phyloP scores from a whole-genome alignment of 78 protist species.

The Diacronema lutheri region DNA sequence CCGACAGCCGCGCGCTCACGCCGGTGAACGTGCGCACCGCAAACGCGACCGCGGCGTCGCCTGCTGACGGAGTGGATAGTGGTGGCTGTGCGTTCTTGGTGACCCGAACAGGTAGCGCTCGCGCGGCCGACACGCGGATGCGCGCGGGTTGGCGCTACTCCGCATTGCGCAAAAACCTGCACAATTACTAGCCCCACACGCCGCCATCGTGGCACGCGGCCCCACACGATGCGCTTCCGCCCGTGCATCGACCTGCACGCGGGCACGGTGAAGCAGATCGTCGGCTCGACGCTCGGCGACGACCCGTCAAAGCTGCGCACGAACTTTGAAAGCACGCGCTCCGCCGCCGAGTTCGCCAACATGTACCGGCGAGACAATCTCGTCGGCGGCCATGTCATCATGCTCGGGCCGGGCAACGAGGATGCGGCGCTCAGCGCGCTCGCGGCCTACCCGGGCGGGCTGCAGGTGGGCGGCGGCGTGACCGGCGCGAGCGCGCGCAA shows the following conservation, averaged over 20 bases:
- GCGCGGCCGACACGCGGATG: too few relatives aligned
- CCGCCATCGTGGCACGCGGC: too few relatives aligned
- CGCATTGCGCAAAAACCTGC: too few relatives aligned
- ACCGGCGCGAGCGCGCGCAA: conserved; percentile 28
- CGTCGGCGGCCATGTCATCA: conserved; percentile 54
- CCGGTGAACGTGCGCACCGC: too few relatives aligned
- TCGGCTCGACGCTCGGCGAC: conserved; percentile 41
- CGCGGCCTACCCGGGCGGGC: conserved; percentile 45
- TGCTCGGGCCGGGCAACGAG: conserved; percentile 61
- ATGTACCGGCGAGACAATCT: neutral
- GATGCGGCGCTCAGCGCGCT: conserved; percentile 40
- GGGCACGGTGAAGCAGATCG: conserved; percentile 47
- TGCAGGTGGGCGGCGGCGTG: conserved; percentile 54
- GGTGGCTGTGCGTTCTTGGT: too few relatives aligned
- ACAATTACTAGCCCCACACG: too few relatives aligned
- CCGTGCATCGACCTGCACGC: conserved; percentile 53
- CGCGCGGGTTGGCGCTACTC: too few relatives aligned
- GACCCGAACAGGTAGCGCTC: too few relatives aligned
- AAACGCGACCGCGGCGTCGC: too few relatives aligned
- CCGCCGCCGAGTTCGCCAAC: conserved; percentile 23
- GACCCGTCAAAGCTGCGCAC: neutral
- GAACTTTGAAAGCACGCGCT: conserved; percentile 13
- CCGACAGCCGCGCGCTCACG: too few relatives aligned
- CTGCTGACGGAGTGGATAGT: too few relatives aligned
- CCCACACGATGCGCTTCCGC: conserved; percentile 41